Evolutionary conservation across 1,139 yeast species (phyloP), one percentile per base, ranked within the genome.

Genomic region (Saccharomycopsis crataegensis): DNA sequence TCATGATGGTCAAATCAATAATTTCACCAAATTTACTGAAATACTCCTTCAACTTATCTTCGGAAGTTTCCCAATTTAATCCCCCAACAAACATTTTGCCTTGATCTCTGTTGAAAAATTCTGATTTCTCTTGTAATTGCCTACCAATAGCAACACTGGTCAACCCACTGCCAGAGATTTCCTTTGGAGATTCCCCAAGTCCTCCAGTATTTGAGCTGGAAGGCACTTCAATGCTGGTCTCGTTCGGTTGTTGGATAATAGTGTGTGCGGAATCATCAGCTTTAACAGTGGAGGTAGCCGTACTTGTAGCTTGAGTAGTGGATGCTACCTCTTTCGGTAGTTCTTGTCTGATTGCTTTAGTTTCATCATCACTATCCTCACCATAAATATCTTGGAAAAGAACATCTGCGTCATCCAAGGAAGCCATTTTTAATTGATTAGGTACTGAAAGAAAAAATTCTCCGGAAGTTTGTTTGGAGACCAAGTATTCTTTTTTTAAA

Each of bases 81-180:
- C 99, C 99, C 60, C 99, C 99, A 67, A 93, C 83, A 67, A 93
- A 93, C 97, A 94, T 90, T 67, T 93, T 93, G 55, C 97, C 96
- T 59, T 79, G 78, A 61, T 77, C 79, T 66, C 84, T 37, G 43
- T 56, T 56, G 50, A 54, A 56, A 36, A 53, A 56, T 42, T 56
- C 57, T 3, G 56, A 54, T 33, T 54, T 56, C 31, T 54, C 46
- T 22, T 51, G 53, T n/a, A 54, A 43, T 34, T 55, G 52, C 16
- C 42, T 49, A 33, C 57, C 59, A 42, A 55, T 55, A 6, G 58
- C 56, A n/a, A 41, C 47, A 43, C 50, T 45, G 8, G 58, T 56
- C 16, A 49, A 49, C 14, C 56, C 53, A 28, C 55, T 50, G 31
- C 52, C 53, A n/a, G 49, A 47, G 32, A 46, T 52, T 8, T 44